Evolutionary conservation across 2,329 filamentous ascomycete genomes (phyloP), one percentile per base, ranked within the genome.

Genomic region (Alternaria ventricosa): DNA sequence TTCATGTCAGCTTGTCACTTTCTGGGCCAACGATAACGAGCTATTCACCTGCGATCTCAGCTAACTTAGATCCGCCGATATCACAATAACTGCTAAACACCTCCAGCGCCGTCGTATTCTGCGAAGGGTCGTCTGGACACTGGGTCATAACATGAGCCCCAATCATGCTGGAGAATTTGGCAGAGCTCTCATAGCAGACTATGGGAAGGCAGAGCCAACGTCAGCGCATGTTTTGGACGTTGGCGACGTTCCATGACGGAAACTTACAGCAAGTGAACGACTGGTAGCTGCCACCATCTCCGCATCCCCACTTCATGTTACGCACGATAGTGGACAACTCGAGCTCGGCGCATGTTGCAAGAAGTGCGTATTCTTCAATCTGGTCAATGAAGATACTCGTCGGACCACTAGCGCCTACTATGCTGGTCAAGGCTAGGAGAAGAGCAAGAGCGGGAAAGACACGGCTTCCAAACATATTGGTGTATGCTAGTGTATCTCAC

Each of bases 131-230:
- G 12, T 51, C 49, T 8, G 49, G 49, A 51, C 49, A 51, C 18
- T 33, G 9, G 49, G 49, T 51, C 18, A 30, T 30, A 13, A 51
- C 28, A 23, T 51, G 49, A n/a, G 8, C 27, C 12, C 55, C 55
- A 12, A 57, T 57, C 20, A 57, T 57, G 43, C 55, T 47, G 27
- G 55, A 57, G 44, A 49, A 57, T 27, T 47, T 57, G 55, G 55
- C 55, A n/a, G 55, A 57, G 20, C 55, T 57, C 28, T 57, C 55
- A 13, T 57, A 57, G 12, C 55, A 57, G 28, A 57, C 45, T 49
- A 28, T 11, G 11, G 18, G 15, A 11, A 10, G 5, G 4, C 18
- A 18, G 6, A 28, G 25, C n/a, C 13, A 11, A 49, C 13, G 23
- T 51, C 8, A 51, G 49, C 15, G 8, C 28, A 51, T 23, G 28